Conservation (phyloP, 371 early-diverging fungal genomes). For the Sporodiniella umbellata region DNA sequence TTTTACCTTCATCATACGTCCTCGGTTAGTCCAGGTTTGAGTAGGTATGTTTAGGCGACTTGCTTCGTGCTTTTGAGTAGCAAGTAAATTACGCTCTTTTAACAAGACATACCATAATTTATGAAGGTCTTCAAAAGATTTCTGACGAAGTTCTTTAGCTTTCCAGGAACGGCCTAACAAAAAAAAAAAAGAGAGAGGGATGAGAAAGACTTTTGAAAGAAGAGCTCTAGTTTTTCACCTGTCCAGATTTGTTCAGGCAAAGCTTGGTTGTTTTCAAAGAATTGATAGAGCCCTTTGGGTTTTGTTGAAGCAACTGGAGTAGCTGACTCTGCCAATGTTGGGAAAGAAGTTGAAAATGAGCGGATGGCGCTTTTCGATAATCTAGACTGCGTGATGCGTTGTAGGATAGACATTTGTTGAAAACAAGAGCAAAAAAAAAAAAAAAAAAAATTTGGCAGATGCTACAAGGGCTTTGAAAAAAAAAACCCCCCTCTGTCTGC, state of each 20-base stretch:
- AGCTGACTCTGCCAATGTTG: conserved; percentile 21
- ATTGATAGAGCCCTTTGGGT: conserved; percentile 76
- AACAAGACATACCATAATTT: conserved; percentile 93
- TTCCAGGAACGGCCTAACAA: conserved; percentile 95
- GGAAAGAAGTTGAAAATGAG: no score
- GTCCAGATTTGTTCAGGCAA: conserved; percentile 67
- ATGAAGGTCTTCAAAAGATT: conserved; percentile 96
- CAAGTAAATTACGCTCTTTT: conserved; percentile 92
- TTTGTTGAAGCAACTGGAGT: conserved; percentile 8
- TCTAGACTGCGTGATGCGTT: conserved; percentile 16
- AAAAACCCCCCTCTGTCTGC: no score
- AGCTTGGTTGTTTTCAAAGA: conserved; percentile 78
- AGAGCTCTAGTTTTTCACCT: no score
- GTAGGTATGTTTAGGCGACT: conserved; percentile 61
- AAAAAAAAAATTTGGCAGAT: no score
- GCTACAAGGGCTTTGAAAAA: no score
- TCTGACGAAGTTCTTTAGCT: conserved; percentile 84
- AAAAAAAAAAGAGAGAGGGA: no score
- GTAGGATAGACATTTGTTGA: conserved; percentile 19
- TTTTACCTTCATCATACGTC: no score
- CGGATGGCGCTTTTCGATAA: conserved; percentile 10
- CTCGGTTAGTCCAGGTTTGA: conserved; percentile 69
- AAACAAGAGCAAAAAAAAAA: no score
- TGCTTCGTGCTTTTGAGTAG: conserved; percentile 85
- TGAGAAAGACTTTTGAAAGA: no score